Percentiles rank a stretch among this genome's conserved stretches.
phyloP scores from a whole-genome alignment of 768 basidiomycete genomes.

The Pisolithus orientalis region DNA sequence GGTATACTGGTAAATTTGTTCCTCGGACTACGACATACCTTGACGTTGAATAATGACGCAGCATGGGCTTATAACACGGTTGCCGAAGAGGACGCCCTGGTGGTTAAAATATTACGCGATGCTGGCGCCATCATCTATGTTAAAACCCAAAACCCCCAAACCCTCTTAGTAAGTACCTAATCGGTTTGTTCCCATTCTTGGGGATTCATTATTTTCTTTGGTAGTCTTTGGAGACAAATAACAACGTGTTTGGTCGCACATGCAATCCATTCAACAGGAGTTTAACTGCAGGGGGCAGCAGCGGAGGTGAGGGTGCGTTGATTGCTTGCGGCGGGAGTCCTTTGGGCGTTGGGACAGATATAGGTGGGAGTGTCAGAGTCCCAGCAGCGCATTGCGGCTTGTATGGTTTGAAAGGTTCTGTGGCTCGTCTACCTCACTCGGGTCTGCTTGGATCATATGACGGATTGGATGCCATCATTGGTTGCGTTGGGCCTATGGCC shows the following conservation, averaged over 20 bases:
- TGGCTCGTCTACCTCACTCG: conserved; percentile 45
- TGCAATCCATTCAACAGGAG: conserved; percentile 58
- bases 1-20: conserved; percentile 18
- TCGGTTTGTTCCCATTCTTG: background rate
- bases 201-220: conserved; percentile 8
- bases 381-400: conserved; percentile 37
- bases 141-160: conserved; percentile 45
- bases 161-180: conserved; percentile 35
- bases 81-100: conserved; percentile 37
- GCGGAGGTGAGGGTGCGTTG: conserved; percentile 43
- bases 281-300: conserved; percentile 40
- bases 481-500: conserved; percentile 43
- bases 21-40: background rate
- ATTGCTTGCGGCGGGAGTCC: conserved; percentile 38
- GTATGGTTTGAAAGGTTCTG: conserved; percentile 42
- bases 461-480: conserved; percentile 49
- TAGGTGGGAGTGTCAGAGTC: conserved; percentile 41
- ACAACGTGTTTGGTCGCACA: conserved; percentile 52
- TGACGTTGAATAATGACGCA: conserved; percentile 19
- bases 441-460: conserved; percentile 44
- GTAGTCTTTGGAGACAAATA: conserved; percentile 48
- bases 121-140: conserved; percentile 42
- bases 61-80: conserved; percentile 35
- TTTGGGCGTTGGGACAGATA: conserved; percentile 40
- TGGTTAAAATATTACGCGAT: conserved; percentile 38